Base-by-base conservation (phyloP, 257 asterid species). In the Primulina eburnea region DNA sequence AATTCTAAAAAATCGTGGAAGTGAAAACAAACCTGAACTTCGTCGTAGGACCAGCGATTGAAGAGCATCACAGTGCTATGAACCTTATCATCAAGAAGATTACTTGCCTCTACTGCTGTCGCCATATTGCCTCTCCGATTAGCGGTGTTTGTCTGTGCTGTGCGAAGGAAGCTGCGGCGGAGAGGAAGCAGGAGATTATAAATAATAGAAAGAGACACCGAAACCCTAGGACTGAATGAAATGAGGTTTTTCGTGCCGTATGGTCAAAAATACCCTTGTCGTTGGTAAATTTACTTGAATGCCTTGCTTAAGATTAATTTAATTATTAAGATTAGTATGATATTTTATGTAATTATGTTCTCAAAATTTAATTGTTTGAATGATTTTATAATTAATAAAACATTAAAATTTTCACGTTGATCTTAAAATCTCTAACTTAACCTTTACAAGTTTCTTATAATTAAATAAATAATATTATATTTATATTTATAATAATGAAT, bases 31-130 rank as follows among this genome's bases (percentile, higher is more conserved):
- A 50, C 79, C 75, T 70, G 69, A 7, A 75, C 79, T 53, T 60
- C 79, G 5, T 70, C 79, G 47, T 70, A 70, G 38, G 58, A 57
- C 79, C 79, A 75, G 37, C 76, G 79, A 38, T 75, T 64, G 72
- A 75, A 75, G 60, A 75, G 75, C 75, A 75, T 52, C 4, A 75
- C 71, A 35, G 69, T 65, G 17, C 71, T 52, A 20, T 62, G 74
- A 68, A 30, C 2, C 66, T 62, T 75, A 2, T 69, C 73, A n/a
- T 74, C 78, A 12, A 8, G 34, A 28, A 6, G 62, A 7, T 20
- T 21, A 12, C 10, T 18, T 21, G 50, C 16, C 9, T 37, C 40
- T 1, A 28, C 20, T 14, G 57, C 21, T 5, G 7, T 20, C 57
- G 7, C 57, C 57, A 50, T 50, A 1, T 50, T 50, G 57, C 57